Conservation (phyloP, 805 yeast genomes). For the Candida rishiriensis region DNA sequence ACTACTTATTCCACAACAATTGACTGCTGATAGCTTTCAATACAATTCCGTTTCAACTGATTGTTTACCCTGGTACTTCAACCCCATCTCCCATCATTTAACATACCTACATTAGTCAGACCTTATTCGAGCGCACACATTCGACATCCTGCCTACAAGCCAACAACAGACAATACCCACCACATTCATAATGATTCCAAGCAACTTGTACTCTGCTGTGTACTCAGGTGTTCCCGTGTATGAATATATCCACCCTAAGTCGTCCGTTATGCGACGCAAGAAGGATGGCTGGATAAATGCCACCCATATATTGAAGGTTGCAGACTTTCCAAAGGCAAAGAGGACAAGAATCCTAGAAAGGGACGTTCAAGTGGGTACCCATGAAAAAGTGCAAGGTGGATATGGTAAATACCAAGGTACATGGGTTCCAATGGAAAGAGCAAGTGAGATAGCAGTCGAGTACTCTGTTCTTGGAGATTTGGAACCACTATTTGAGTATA, state of each 20-base stretch:
- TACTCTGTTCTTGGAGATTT: constrained; percentile 61
- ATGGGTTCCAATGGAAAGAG: constrained; percentile 86
- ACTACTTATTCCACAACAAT: too few relatives aligned
- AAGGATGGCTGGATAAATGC: constrained; percentile 87
- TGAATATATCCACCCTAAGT: constrained; percentile 61
- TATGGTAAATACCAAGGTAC: constrained; percentile 97
- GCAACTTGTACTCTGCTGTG: constrained; percentile 61
- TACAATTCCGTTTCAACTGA: too few relatives aligned
- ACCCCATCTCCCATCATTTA: too few relatives aligned
- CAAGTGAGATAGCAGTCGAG: constrained; percentile 60
- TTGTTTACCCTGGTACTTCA: too few relatives aligned
- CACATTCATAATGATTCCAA: constrained; percentile 4
- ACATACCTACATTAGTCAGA: too few relatives aligned
- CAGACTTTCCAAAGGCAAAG: constrained; percentile 91
- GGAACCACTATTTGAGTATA: constrained; percentile 61
- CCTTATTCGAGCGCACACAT: too few relatives aligned
- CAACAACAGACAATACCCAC: too few relatives aligned
- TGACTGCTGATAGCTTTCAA: too few relatives aligned
- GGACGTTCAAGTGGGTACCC: constrained; percentile 86
- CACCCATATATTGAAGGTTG: constrained; percentile 89
- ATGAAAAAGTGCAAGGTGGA: constrained; percentile 96
- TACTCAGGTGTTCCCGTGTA: constrained; percentile 83
- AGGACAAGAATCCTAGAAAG: constrained; percentile 87
- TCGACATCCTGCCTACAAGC: too few relatives aligned
- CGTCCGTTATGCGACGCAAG: constrained; percentile 75